Evolutionary conservation across 768 basidiomycete species (phyloP).

Genomic region (Boletus sp.): DNA sequence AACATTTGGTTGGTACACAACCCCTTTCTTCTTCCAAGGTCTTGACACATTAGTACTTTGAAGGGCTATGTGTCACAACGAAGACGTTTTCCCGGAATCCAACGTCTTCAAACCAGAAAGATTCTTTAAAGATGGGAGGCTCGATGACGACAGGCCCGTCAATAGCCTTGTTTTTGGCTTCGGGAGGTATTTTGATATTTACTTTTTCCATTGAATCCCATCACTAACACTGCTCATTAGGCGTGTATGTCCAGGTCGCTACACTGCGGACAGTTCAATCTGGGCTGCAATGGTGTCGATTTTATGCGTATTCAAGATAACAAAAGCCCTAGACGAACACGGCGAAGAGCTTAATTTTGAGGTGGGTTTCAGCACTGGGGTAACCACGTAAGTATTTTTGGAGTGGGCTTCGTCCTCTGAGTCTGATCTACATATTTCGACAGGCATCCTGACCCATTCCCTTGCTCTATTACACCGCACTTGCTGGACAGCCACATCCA

Average conservation of each 20-base stretch:
- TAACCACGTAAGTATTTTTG: conserved; percentile 8
- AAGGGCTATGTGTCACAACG: conserved; percentile 18
- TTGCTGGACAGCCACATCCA: not conserved
- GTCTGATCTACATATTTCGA: not conserved
- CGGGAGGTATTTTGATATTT: conserved; percentile 16
- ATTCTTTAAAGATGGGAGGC: conserved; percentile 21
- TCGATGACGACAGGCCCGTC: not conserved
- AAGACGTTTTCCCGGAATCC: conserved; percentile 16
- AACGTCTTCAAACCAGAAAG: conserved; percentile 33
- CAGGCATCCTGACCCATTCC: conserved; percentile 13
- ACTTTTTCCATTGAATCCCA: not conserved
- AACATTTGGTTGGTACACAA: conserved; percentile 19
- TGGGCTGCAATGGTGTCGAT: conserved; percentile 31
- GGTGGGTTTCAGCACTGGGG: conserved; percentile 13
- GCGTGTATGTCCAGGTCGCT: conserved; percentile 33
- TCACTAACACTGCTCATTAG: conserved; percentile 7
- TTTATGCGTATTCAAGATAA: conserved; percentile 26
- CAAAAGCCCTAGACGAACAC: conserved; percentile 20
- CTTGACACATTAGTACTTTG: not conserved
- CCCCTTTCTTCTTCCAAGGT: not conserved
- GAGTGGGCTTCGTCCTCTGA: not conserved
- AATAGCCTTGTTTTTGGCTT: conserved; percentile 20
- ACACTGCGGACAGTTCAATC: conserved; percentile 27
- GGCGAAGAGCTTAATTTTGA: conserved; percentile 27
- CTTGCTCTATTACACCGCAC: conserved; percentile 12